Conservation (phyloP, 371 early-diverging fungal species). For the Synchytrium microbalum region DNA sequence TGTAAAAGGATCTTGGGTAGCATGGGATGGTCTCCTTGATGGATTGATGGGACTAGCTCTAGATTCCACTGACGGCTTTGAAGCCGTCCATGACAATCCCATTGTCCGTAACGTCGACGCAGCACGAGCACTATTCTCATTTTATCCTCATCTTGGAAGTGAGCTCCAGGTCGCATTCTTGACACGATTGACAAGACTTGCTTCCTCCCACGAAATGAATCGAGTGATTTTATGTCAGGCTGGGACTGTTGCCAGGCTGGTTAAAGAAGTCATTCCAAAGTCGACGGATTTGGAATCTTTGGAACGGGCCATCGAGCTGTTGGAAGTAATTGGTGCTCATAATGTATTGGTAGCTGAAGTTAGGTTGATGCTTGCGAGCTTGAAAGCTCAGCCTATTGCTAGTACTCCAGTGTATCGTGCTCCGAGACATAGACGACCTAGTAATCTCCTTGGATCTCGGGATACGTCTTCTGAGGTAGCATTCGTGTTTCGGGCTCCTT, state of each 20-base stretch:
- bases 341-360: background rate
- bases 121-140: constrained; percentile 15
- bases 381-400: background rate
- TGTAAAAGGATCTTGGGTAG: constrained; percentile 8
- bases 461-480: background rate
- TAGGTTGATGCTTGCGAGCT: background rate
- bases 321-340: constrained; percentile 14
- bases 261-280: constrained; percentile 18
- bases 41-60: constrained; percentile 17
- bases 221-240: constrained; percentile 21
- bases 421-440: background rate
- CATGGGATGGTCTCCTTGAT: constrained; percentile 24
- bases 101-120: constrained; percentile 26
- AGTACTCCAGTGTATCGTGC: background rate
- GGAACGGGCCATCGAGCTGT: constrained; percentile 15
- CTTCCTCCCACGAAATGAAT: constrained; percentile 28
- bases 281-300: constrained; percentile 17
- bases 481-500: background rate
- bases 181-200: constrained; percentile 16
- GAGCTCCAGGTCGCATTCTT: constrained; percentile 13
- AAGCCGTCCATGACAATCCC: background rate
- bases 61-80: background rate
- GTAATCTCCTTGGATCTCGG: background rate
- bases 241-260: constrained; percentile 15
- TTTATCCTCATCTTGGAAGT: constrained; percentile 13